Percentiles rank a stretch among this genome's conserved stretches.
phyloP scores from a whole-genome alignment of 208 protist genomes.

The Trypanosoma boissoni region DNA sequence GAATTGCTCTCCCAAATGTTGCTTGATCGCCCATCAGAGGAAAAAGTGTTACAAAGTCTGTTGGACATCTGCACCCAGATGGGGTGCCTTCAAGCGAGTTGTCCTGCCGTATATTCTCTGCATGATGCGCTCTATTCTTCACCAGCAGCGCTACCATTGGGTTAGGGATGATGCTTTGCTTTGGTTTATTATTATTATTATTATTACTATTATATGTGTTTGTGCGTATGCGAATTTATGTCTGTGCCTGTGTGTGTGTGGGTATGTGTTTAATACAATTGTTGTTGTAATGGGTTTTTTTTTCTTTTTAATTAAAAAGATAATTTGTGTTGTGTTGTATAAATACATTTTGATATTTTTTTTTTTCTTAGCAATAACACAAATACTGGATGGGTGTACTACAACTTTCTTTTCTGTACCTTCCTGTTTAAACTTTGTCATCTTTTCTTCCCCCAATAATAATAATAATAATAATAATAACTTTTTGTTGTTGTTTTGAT shows the following conservation, averaged over 20 bases:
- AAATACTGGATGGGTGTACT: neutral
- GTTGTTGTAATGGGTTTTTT: neutral
- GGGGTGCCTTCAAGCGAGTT: neutral
- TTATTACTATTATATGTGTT: neutral
- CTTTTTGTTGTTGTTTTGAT: conserved; percentile 6
- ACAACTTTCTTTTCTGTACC: conserved; percentile 8
- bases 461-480: neutral
- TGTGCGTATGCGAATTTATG: no score
- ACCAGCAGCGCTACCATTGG: no score
- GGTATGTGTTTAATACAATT: neutral
- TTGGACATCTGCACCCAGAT: neutral
- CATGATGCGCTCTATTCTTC: neutral
- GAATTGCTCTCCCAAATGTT: neutral
- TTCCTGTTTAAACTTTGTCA: neutral
- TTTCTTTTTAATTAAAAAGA: neutral
- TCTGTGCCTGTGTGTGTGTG: neutral
- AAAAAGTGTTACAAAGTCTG: neutral
- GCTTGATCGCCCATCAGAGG: neutral
- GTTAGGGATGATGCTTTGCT: no score
- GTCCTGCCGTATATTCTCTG: neutral
- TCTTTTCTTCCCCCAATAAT: no score
- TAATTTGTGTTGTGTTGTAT: neutral
- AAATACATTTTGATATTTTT: neutral
- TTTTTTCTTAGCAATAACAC: conserved; percentile 3
- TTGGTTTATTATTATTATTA: neutral